A percentile compares a stretch with the other conserved stretches of the same genome.
phyloP scores from a whole-genome alignment of 2,329 filamentous ascomycete genomes.

The Mollisia scopiformis region DNA sequence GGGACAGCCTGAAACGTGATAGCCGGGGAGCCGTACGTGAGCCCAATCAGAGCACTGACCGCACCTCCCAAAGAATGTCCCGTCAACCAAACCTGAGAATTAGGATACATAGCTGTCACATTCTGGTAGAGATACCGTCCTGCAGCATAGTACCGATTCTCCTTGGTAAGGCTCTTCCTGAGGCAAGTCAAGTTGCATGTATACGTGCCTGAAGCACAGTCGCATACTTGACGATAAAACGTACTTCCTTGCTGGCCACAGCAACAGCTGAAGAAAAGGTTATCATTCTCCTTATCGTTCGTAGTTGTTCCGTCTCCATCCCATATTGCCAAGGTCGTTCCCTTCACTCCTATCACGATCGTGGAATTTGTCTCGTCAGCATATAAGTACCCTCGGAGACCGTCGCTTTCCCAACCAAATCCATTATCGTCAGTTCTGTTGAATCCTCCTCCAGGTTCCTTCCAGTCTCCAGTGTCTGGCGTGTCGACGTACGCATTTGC shows the following conservation, averaged over 20 bases:
- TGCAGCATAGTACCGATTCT: constrained; percentile 90
- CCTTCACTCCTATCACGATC: constrained; percentile 90
- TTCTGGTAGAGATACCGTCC: constrained; percentile 90
- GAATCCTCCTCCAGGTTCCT: constrained; percentile 76
- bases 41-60: constrained; percentile 82
- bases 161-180: constrained; percentile 70
- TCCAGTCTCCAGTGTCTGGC: constrained; percentile 76
- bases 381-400: constrained; percentile 89
- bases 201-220: constrained; percentile 86
- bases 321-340: constrained; percentile 87
- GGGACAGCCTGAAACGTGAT: constrained; percentile 93
- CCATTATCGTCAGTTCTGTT: constrained; percentile 83
- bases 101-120: constrained; percentile 84
- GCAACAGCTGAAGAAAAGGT: constrained; percentile 97
- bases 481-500: constrained; percentile 84
- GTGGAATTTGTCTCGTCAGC: constrained; percentile 84
- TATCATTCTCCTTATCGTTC: constrained; percentile 97
- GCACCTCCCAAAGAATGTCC: constrained; percentile 93
- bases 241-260: constrained; percentile 92
- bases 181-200: constrained; percentile 94
- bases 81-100: constrained; percentile 83
- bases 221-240: constrained; percentile 89
- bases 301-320: constrained; percentile 97
- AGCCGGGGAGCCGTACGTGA: constrained; percentile 90
- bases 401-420: constrained; percentile 92